These are phyloP conservation scores for Nicotiana knightiana DNA, from an alignment of 257 asterid species.

Conservation along the genomic window DNA sequence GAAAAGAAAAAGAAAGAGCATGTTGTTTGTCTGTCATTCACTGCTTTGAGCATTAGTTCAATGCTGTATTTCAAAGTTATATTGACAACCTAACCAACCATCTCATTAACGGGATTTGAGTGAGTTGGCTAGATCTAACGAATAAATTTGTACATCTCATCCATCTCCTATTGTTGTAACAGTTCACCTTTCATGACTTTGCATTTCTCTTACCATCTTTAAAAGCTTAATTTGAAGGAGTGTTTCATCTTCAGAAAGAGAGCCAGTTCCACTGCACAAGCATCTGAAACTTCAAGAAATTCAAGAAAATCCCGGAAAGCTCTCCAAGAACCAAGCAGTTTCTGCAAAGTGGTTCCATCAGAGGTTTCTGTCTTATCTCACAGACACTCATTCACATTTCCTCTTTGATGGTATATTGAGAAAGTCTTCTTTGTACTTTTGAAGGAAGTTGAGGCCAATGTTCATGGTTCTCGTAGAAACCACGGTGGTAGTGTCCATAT, in stretches of 20 bases:
- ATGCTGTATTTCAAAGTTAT: background rate
- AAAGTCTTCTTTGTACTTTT: background rate
- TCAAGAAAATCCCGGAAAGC: slow-evolving; percentile 48
- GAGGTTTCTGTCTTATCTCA: slow-evolving; percentile 37
- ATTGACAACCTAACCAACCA: background rate
- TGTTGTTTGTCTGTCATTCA: background rate
- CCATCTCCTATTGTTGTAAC: background rate
- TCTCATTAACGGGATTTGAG: background rate
- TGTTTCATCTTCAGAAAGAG: slow-evolving; percentile 43
- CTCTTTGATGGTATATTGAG: background rate
- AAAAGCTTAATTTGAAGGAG: background rate
- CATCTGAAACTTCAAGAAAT: slow-evolving; percentile 38
- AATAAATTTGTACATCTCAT: background rate
- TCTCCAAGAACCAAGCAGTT: slow-evolving; percentile 51
- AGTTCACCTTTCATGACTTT: background rate
- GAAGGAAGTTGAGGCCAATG: slow-evolving; percentile 44
- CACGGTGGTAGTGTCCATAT: slow-evolving; percentile 13
- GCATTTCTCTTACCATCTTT: background rate
- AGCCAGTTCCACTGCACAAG: slow-evolving; percentile 27
- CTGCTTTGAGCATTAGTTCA: background rate
- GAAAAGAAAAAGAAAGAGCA: background rate
- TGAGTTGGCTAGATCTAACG: background rate
- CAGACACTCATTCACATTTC: background rate
- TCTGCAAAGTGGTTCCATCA: slow-evolving; percentile 35
- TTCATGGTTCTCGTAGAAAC: slow-evolving; percentile 31